phyloP scores from a whole-genome alignment of 805 yeast species.

The Starmerella bombi region DNA sequence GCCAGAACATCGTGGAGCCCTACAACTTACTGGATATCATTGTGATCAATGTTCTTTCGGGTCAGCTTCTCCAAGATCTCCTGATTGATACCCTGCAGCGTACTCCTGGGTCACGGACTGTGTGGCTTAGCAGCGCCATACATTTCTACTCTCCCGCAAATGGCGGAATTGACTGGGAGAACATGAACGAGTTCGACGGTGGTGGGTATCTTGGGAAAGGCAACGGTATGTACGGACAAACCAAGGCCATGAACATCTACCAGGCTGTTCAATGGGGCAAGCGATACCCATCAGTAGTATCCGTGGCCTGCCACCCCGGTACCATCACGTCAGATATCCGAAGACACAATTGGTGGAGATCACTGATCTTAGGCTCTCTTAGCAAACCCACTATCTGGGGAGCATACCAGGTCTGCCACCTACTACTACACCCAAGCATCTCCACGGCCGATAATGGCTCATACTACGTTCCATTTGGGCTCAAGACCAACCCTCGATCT shows the following conservation, averaged over 20 bases:
- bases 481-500: conserved; percentile 27
- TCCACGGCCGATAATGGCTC: conserved; percentile 27
- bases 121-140: conserved; percentile 36
- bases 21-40: conserved; percentile 27
- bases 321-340: conserved; percentile 30
- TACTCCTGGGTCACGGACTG: conserved; percentile 30
- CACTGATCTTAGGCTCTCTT: conserved; percentile 13
- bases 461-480: conserved; percentile 34
- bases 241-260: conserved; percentile 34
- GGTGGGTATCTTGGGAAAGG: conserved; percentile 17
- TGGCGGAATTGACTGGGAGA: conserved; percentile 33
- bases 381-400: conserved; percentile 28
- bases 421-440: conserved; percentile 30
- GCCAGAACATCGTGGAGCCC: conserved; percentile 10
- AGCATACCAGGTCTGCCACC: conserved; percentile 35
- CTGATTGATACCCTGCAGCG: conserved; percentile 27
- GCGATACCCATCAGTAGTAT: conserved; percentile 26
- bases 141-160: conserved; percentile 26
- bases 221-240: conserved; percentile 32
- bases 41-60: conserved; percentile 37
- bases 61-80: conserved; percentile 31
- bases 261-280: conserved; percentile 30
- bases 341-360: conserved; percentile 22
- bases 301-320: conserved; percentile 34
- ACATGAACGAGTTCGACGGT: conserved; percentile 24